Evolutionary conservation across 306 rosid genomes (phyloP), one percentile per base, ranked within the genome.

Genomic region (Chamaecrista fasciculata): DNA sequence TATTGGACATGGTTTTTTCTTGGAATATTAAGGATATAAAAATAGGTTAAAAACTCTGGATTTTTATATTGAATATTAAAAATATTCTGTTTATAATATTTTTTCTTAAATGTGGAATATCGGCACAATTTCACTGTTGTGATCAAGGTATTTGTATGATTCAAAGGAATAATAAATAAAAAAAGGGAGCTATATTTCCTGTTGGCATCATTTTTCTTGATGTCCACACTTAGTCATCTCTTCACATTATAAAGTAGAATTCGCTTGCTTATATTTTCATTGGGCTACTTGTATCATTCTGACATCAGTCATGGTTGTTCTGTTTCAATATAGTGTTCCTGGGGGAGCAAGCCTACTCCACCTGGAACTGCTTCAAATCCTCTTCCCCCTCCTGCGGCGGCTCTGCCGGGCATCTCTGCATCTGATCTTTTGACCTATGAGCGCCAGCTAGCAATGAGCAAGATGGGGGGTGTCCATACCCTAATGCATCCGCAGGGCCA

Each of bases 401-500:
- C 48, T 7, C 31, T 85, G 26, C 83, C 78, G 0, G 86, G 86
- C n/a, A 75, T 87, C 47, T 76, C 88, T 1, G 75, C 93, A 4
- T 68, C 76, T 0, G 88, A 85, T 68, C 85, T 85, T 20, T 66
- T 90, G 82, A 85, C 86, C 0, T 94, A 90, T 2, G 96, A 90
- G 78, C 85, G 97, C 37, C 97, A 90, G 53, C 77, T 94, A 58
- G 96, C 96, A 11, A 88, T 94, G 81, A 86, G 97, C 88, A 94
- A 94, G 83, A 94, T 94, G 95, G 89, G 96, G 0, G 89, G 98
- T 1, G 86, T 86, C 59, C 96, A 88, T 46, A 83, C 97, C 37
- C 90, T 90, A 61, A 82, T 94, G 96, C 97, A 88, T 53, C 94
- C 94, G 0, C 98, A 88, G 67, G 89, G 78, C 1, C 95, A 91